phyloP scores from a whole-genome alignment of 75 land plant genomes.

The Pinus tabuliformis region DNA sequence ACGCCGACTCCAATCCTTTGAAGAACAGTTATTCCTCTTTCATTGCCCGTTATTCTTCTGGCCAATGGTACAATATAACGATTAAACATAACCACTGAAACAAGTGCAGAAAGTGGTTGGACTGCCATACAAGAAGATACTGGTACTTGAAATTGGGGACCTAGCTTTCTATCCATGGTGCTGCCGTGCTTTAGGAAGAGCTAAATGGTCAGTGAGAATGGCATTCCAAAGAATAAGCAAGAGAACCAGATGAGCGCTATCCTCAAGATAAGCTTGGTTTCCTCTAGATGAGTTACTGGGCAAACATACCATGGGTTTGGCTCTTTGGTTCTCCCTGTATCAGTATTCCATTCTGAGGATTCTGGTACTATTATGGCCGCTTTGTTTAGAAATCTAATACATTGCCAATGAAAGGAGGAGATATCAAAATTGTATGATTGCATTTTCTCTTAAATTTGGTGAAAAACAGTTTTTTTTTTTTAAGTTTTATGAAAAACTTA shows the following conservation, averaged over 20 bases:
- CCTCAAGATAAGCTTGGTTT: slow-evolving; percentile 29
- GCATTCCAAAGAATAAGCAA: slow-evolving; percentile 23
- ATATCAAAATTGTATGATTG: not conserved
- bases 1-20: slow-evolving; percentile 33
- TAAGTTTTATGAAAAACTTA: too few species aligned
- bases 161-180: slow-evolving; percentile 30
- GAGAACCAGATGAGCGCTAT: slow-evolving; percentile 39
- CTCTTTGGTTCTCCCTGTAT: not conserved
- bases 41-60: slow-evolving; percentile 11
- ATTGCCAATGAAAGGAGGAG: not conserved
- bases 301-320: not conserved
- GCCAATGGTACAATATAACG: slow-evolving; percentile 12
- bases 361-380: slow-evolving; percentile 19
- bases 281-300: slow-evolving; percentile 19
- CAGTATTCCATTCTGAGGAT: not conserved
- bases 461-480: too few species aligned
- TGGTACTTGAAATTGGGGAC: slow-evolving; percentile 14
- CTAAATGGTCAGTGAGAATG: slow-evolving; percentile 29
- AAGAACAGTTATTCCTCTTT: slow-evolving; percentile 28
- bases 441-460: too few species aligned
- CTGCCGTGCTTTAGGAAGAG: slow-evolving; percentile 37
- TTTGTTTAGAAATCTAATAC: slow-evolving; percentile 29
- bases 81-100: slow-evolving; percentile 28
- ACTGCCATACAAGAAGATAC: slow-evolving; percentile 22
- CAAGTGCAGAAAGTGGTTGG: slow-evolving; percentile 16